Evolutionary conservation across 1,139 yeast species (phyloP), one percentile per base, ranked within the genome.

Genomic region (Lodderomyces jiufengensis): DNA sequence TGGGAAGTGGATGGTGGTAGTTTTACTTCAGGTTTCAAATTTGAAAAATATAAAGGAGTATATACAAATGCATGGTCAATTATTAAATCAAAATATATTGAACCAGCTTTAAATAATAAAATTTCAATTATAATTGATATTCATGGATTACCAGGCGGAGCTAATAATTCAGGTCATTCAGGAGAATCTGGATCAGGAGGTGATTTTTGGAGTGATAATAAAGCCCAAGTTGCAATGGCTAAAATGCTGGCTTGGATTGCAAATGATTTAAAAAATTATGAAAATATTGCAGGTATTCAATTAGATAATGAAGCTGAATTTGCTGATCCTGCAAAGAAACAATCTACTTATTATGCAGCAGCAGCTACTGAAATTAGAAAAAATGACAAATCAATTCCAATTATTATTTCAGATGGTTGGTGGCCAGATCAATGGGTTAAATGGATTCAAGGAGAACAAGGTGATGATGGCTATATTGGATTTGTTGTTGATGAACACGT

Each of bases 361-460:
- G 95, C 95, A 0, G 62, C 80, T 27, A 66, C 70, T 29, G 71
- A 73, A 38, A 80, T 90, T 31, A 69, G 94, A 29, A 57, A 61
- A 18, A 64, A 66, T 9, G 84, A 86, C 50, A 38, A 55, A 0
- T 61, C 61, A 3, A 59, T 87, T 21, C 96, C 96, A 0, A 66
- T 92, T 7, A 63, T 84, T 12, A 84, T 92, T 34, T 85, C 96
- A 2, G 97, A 92, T 55, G 95, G 95, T 3, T 92, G 97, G 97
- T 82, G 88, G 80, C 74, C 94, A 3, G 75, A 75, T 42, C 85
- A 77, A 51, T 86, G 92, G 88, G 80, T 73, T 13, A 67, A 79
- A 38, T 85, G 86, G 81, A 61, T 86, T 5, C 69, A 68, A 41
- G 55, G 60, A 6, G 51, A 57, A 12, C 73, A 72, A 30, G 50